Evolutionary conservation across 163 green algal species (phyloP), one percentile per base, ranked within the genome.

Genomic region (Chlorella variabilis): DNA sequence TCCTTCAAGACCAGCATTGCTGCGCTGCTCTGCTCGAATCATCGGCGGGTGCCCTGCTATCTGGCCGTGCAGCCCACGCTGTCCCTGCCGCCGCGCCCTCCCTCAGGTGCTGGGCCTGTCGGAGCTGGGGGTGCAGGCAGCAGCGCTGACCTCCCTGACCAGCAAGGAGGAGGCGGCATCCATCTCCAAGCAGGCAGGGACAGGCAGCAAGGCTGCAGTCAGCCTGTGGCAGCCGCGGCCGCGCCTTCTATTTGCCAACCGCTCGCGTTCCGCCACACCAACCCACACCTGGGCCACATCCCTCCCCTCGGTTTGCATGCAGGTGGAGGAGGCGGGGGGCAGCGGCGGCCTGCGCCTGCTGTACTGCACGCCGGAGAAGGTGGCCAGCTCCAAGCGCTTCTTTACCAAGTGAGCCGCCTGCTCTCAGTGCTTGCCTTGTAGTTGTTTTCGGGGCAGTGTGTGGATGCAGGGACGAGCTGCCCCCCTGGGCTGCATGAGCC

Each of bases 91-190:
- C 33, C 33, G 21, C 63, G 8, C n/a, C 27, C 17, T 21, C 27
- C 6, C 74, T 15, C 74, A 94, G 89, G 87, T 94, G 39, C 67
- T 87, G 42, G 82, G 84, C 0, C 83, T 96, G 31, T 41, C 48
- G 15, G 39, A 42, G 0, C 62, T 91, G 20, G 82, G 86, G 23
- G 84, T 95, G 17, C 45, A 49, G 23, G 90, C 83, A 0, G 65
- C 82, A 7, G 78, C 84, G 23, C 86, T 96, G 23, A 96, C 90
- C 42, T 92, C 84, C 66, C 84, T 92, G 6, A 93, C 85, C 13
- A 69, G 67, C 38, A 96, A 95, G 48, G 92, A 94, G 45, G 87
- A 92, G 21, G 71, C 88, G 5, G 77, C 62, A 0, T 45, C 42
- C 0, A 67, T 87, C 27, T 81, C 77, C 77, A 77, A 90, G 39